A percentile compares a stretch with the other conserved stretches of the same genome.
Evolutionary conservation across 805 yeast species (phyloP).

Genomic region (Ogataea saltuana): DNA sequence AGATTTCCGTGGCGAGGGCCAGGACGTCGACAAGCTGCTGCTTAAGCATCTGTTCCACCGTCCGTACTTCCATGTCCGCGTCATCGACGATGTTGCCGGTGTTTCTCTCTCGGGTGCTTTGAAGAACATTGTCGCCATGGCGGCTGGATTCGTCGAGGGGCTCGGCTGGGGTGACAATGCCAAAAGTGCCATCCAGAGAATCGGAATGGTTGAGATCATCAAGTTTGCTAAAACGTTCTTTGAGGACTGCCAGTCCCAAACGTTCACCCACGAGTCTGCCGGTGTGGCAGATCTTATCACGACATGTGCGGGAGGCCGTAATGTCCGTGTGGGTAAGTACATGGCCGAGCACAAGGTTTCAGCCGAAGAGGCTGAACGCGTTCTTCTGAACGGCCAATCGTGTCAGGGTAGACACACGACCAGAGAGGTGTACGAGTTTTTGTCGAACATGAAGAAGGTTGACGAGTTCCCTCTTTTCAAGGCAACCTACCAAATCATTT

Average conservation of each 20-base stretch:
- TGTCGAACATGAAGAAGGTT: constrained; percentile 50
- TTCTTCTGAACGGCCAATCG: constrained; percentile 88
- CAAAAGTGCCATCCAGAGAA: constrained; percentile 95
- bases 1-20: constrained; percentile 66
- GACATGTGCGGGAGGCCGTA: constrained; percentile 97
- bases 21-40: constrained; percentile 69
- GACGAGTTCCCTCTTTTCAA: constrained; percentile 80
- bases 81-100: constrained; percentile 91
- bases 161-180: constrained; percentile 99
- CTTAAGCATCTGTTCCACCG: constrained; percentile 90
- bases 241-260: constrained; percentile 69
- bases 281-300: constrained; percentile 99
- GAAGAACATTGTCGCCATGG: constrained; percentile 93
- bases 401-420: constrained; percentile 95
- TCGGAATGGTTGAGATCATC: constrained; percentile 89
- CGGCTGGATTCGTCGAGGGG: constrained; percentile 97
- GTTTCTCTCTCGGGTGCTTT: constrained; percentile 96
- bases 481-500: constrained; percentile 81
- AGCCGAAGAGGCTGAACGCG: constrained; percentile 82
- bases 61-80: constrained; percentile 96
- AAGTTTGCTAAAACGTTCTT: constrained; percentile 81
- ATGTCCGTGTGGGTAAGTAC: constrained; percentile 84
- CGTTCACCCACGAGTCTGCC: constrained; percentile 91
- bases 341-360: constrained; percentile 79
- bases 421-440: constrained; percentile 86